A percentile compares a stretch with the other conserved stretches of the same genome.
phyloP scores from a whole-genome alignment of 1,139 yeast species.

The Lizanozyma gosingica region DNA sequence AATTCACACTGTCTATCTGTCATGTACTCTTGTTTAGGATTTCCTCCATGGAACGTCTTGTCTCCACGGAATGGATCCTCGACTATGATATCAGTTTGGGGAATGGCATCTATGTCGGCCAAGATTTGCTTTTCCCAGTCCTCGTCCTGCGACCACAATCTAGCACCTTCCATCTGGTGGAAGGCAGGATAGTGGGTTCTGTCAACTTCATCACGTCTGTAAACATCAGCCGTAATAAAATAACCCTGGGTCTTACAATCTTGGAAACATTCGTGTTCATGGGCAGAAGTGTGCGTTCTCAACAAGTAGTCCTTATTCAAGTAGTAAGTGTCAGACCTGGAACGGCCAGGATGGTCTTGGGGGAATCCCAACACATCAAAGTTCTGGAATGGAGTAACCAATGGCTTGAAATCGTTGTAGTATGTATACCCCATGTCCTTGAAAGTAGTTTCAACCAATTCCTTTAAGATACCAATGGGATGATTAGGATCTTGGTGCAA shows the following conservation, averaged over 20 bases:
- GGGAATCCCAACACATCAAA: conserved; percentile 93
- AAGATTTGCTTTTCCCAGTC: conserved; percentile 33
- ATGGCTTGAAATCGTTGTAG: conserved; percentile 76
- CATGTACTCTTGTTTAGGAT: conserved; percentile 80
- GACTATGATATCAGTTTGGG: conserved; percentile 61
- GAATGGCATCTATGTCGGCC: conserved; percentile 56
- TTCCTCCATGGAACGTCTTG: conserved; percentile 13
- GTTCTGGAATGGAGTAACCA: conserved; percentile 72
- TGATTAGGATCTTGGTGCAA: conserved; percentile 69
- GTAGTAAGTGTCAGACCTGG: conserved; percentile 88
- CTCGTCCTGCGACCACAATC: conserved; percentile 59
- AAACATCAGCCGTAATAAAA: conserved; percentile 90
- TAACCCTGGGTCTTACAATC: conserved; percentile 72
- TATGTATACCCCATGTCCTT: conserved; percentile 64
- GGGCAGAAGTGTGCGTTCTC: conserved; percentile 96
- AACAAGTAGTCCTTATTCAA: conserved; percentile 62
- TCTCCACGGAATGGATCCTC: conserved; percentile 52
- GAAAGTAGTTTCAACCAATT: conserved; percentile 63
- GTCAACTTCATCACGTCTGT: conserved; percentile 91
- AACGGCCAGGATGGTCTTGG: conserved; percentile 85
- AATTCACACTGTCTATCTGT: conserved; percentile 57
- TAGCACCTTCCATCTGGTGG: conserved; percentile 97
- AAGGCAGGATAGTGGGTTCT: conserved; percentile 95
- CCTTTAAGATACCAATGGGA: conserved; percentile 81
- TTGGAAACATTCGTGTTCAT: conserved; percentile 78